Evolutionary conservation across 768 basidiomycete genomes (phyloP).

Genomic region (Hemileccinum impolitum): DNA sequence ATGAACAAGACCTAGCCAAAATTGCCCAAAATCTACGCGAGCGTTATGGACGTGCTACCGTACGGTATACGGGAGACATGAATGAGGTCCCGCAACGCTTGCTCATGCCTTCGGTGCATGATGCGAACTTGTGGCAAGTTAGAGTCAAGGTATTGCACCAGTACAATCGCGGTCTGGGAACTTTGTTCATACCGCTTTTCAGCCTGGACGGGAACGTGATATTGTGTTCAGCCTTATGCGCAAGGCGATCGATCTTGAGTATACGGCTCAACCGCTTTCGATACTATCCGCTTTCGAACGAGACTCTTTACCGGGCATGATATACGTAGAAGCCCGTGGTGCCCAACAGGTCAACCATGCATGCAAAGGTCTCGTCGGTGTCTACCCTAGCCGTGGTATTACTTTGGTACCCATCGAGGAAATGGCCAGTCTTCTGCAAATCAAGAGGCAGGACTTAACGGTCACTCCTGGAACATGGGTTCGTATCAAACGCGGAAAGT

Average conservation of each 20-base stretch:
- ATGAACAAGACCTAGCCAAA: conserved; percentile 76
- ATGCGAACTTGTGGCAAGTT: conserved; percentile 94
- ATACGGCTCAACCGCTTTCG: conserved; percentile 70
- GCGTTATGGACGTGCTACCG: conserved; percentile 67
- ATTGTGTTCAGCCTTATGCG: conserved; percentile 94
- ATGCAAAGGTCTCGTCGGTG: conserved; percentile 86
- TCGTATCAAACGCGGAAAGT: conserved; percentile 89
- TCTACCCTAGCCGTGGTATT: conserved; percentile 81
- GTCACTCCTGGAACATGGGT: conserved; percentile 91
- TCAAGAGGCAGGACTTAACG: conserved; percentile 89
- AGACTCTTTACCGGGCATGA: conserved; percentile 91
- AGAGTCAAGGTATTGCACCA: conserved; percentile 71
- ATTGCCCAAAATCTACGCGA: conserved; percentile 80
- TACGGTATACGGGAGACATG: conserved; percentile 86
- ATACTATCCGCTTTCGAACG: conserved; percentile 95
- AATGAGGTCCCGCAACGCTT: conserved; percentile 90
- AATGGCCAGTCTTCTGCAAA: conserved; percentile 94
- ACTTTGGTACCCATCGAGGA: conserved; percentile 92
- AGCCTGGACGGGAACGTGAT: conserved; percentile 92
- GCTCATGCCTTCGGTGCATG: conserved; percentile 95
- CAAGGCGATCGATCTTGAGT: conserved; percentile 84
- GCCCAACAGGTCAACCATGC: conserved; percentile 83
- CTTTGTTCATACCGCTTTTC: conserved; percentile 5
- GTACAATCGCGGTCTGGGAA: background rate
- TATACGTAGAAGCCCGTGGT: conserved; percentile 93